Evolutionary conservation across 2,329 filamentous ascomycete species (phyloP).

Genomic region (Grosmannia serpens): DNA sequence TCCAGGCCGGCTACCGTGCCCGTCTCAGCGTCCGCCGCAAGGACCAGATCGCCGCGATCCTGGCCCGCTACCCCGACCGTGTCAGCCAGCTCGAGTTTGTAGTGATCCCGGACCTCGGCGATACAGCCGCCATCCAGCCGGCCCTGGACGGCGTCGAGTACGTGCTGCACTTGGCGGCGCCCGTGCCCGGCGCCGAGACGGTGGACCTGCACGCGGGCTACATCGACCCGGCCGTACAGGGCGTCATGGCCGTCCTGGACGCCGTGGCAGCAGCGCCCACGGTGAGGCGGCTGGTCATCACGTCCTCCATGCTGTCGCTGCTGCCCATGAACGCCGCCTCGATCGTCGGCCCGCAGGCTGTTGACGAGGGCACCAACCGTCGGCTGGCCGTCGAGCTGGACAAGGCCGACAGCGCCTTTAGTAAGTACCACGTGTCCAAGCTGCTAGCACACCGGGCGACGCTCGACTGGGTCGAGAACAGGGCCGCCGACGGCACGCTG

Average conservation of each 20-base stretch:
- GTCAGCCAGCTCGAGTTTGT: background rate
- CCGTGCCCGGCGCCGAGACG: background rate
- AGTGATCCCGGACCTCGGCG: background rate
- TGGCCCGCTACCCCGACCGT: background rate
- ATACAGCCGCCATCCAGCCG: background rate
- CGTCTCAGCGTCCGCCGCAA: background rate
- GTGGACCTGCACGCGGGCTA: background rate
- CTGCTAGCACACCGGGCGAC: constrained; percentile 7
- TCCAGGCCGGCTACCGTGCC: background rate
- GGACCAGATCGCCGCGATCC: background rate
- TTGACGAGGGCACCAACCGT: background rate
- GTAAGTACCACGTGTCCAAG: constrained; percentile 19
- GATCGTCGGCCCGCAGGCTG: background rate
- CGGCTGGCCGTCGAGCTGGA: background rate
- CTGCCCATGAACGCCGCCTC: background rate
- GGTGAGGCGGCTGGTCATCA: constrained; percentile 2
- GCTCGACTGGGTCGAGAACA: constrained; percentile 3
- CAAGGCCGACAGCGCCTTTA: constrained; percentile 8
- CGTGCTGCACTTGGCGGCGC: background rate
- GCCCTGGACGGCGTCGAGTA: background rate
- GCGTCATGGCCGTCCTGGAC: background rate
- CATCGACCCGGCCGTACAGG: background rate
- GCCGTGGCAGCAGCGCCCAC: background rate
- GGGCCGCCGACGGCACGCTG: background rate
- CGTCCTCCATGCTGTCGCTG: background rate